Evolutionary conservation across 108 stramenopile genomes (phyloP).

Genomic region (Skeletonema grethae): DNA sequence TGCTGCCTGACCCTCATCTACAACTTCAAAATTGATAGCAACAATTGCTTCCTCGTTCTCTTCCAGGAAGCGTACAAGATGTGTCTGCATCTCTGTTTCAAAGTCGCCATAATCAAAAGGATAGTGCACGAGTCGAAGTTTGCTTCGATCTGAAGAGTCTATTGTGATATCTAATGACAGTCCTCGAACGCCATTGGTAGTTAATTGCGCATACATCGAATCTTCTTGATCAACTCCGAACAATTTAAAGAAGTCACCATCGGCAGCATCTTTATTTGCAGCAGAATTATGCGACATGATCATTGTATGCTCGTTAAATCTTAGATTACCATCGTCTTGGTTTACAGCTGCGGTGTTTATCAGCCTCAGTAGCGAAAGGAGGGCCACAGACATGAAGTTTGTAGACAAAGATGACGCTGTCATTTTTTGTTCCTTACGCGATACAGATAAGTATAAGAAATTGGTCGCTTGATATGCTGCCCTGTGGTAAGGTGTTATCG

Average conservation of each 20-base stretch:
- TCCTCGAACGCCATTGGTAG: slow-evolving; percentile 21
- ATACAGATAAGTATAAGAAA: no score
- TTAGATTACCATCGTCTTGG: slow-evolving; percentile 17
- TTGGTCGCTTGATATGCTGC: no score
- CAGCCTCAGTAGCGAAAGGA: not conserved
- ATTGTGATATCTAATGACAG: slow-evolving; percentile 23
- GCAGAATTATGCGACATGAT: slow-evolving; percentile 32
- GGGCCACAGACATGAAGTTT: not conserved
- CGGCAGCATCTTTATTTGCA: slow-evolving; percentile 25
- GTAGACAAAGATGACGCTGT: no score
- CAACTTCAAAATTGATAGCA: slow-evolving; percentile 14
- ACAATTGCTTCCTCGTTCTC: slow-evolving; percentile 32
- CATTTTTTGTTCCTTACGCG: no score
- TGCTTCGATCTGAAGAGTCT: not conserved
- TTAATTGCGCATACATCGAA: slow-evolving; percentile 23
- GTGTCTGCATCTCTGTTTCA: slow-evolving; percentile 11
- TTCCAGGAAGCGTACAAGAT: slow-evolving; percentile 33
- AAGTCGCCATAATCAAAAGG: slow-evolving; percentile 24
- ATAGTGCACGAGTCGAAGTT: slow-evolving; percentile 20
- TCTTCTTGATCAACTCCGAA: slow-evolving; percentile 34
- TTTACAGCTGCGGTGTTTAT: not conserved
- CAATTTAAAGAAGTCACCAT: slow-evolving; percentile 11
- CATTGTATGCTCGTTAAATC: slow-evolving; percentile 25
- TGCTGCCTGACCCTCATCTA: slow-evolving; percentile 11
- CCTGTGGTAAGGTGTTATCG: no score